Base-by-base conservation (phyloP, 2,329 filamentous ascomycete species). In the Chalara sp. region DNA sequence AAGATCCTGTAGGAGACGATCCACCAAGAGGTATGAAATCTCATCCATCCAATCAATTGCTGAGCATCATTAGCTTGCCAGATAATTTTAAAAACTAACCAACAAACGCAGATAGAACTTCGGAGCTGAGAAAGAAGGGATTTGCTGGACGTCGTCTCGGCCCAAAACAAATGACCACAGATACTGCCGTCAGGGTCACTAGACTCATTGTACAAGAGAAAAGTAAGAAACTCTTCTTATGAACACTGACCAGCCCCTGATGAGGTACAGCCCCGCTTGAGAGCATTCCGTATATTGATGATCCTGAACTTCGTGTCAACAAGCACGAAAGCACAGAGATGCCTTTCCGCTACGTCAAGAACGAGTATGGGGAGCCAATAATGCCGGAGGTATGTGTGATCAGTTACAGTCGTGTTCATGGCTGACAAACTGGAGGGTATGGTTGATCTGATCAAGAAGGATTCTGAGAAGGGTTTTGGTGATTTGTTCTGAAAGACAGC, bases 131-230 rank as follows among this genome's bases (percentile, higher is more conserved):
- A 48, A 90, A 89, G 70, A 96, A 97, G 67, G 93, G 93, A 3
- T 99, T 95, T 62, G 76, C 84, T 52, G 90, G 92, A 52, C 83
- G 93, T 48, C 80, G 93, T 52, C 76, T 99, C 32, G 93, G 93
- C 0, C 89, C 92, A 6, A 85, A 91, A 61, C 93, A 99, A 70
- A 96, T 99, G 92, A 97, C 93, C 3, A 99, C 93, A 5, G 93
- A 99, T 67, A 99, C 93, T 21, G 93, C 93, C 5, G 93, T 96
- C 47, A 80, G 93, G 58, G 92, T 96, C 43, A 97, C 93, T 32
- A 81, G 93, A 58, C 85, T 95, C 60, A 87, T 97, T 5, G 83
- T 91, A 8, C 87, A 95, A 63, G 81, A 91, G 58, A 86, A 86
- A 72, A 79, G 91, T 95, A 70, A 57, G 79, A 65, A 52, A 44